Evolutionary conservation across 2,329 filamentous ascomycete species (phyloP), one percentile per base, ranked within the genome.

Genomic region (Colletotrichum orbiculare): DNA sequence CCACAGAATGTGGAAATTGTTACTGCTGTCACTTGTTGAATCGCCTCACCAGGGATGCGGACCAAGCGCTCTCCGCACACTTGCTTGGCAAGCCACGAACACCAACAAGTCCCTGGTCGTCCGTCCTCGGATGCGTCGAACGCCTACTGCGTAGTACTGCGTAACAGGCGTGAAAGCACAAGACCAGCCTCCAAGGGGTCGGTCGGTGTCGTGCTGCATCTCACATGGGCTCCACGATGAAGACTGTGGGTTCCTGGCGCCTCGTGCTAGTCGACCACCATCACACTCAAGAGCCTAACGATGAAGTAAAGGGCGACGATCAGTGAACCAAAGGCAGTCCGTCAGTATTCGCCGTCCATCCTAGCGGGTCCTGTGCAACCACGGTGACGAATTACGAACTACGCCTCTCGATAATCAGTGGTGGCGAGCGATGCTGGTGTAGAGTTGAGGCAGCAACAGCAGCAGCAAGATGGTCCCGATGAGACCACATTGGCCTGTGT

Each of bases 71-170:
- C 39, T 13, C 45, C 45, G 43, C 46, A 52, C 33, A 60, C 25
- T 52, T 41, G 52, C 52, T 35, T 55, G 8, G 49, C 62, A 62
- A 65, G 58, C 57, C 62, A 57, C 58, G 13, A 57, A 62, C 62
- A 37, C 25, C 47, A 52, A 54, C 48, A 50, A 33, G 50, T 55
- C 13, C n/a, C 8, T 25, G 56, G 58, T 42, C 25, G 25, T 17
- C 39, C 58, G 58, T 41, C 47, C 52, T 62, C 46, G 52, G 62
- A 41, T 53, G 47, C 25, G 25, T 25, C 25, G 25, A 25, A 25
- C 25, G 25, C 25, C 25, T 5, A 25, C 56, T 34, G 52, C 35
- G 25, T 25, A 37, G 12, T 25, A 25, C 25, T 25, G 25, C 25
- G 25, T 25, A 25, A 25, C 25, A 25, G 25, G 25, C 25, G 25